Evolutionary conservation across 305 asterid genomes (phyloP), one percentile per base, ranked within the genome.

Genomic region (Fraxinus platypoda): DNA sequence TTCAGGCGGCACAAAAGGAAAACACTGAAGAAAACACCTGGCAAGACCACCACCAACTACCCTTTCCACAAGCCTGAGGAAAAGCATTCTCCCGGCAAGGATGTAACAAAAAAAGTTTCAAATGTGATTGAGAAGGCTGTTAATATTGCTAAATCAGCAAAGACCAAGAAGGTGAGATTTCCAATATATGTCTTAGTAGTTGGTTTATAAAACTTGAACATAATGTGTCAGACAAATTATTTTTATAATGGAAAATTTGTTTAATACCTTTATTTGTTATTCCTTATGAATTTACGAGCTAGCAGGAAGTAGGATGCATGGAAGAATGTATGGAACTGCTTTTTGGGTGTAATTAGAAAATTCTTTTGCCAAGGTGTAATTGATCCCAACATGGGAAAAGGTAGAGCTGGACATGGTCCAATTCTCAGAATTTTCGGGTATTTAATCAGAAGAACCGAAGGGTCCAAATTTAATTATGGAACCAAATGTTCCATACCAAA

Each of bases 1-100:
- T 96, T 96, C 90, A 92, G 89, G 91, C 95, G 88, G 73, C 98
- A 96, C 88, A 96, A 93, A 88, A 94, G 99, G 92, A 96, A 96
- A 90, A 57, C 84, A 30, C 83, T 90, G 84, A 94, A 96, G 93
- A 94, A 91, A 88, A 79, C 83, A 81, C 91, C 97, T 79, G 98
- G 98, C 81, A 94, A 91, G 90, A 37, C 85, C 74, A 81, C 86
- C 83, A 86, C 85, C 84, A 86, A 43, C 82, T 88, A 91, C 86
- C 95, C 94, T 74, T 90, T 85, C 85, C 95, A 94, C 88, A 94
- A 94, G 90, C 99, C 99, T 70, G 98, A 93, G 80, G 99, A 96
- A 86, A 93, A 92, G 79, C 89, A 90, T 76, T 85, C 91, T 79
- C 98, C 98, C 31, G 98, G 99, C 84, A 94, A 96, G 90, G 98